A percentile compares a stretch with the other conserved stretches of the same genome.
These are phyloP conservation scores for Ampelocalamus luodianensis DNA, from an alignment of 176 grass and related monocot genomes.

Conservation along the genomic window DNA sequence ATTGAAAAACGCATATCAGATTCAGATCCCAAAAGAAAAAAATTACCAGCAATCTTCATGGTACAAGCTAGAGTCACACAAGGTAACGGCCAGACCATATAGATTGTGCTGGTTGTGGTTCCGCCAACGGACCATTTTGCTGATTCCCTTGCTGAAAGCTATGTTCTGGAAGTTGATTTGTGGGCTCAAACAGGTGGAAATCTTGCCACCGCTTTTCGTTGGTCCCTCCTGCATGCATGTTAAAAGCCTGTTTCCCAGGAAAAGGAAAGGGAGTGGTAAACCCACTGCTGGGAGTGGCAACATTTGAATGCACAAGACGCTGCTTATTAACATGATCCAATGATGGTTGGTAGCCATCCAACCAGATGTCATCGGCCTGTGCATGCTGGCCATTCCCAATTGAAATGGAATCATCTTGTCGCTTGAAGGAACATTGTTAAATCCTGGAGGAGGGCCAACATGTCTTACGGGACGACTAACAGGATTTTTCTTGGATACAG, in stretches of 20 bases:
- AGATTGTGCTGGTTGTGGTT: slow-evolving; percentile 62
- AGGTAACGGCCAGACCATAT: slow-evolving; percentile 68
- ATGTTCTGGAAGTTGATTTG: slow-evolving; percentile 42
- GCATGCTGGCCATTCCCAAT: slow-evolving; percentile 35
- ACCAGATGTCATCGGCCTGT: slow-evolving; percentile 61
- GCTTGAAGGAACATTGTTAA: slow-evolving; percentile 53
- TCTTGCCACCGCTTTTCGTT: slow-evolving; percentile 69
- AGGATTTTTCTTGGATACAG: slow-evolving; percentile 63
- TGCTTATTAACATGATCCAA: slow-evolving; percentile 46
- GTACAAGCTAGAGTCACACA: slow-evolving; percentile 66
- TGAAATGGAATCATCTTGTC: slow-evolving; percentile 55
- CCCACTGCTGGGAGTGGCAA: slow-evolving; percentile 30
- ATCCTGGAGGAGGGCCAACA: slow-evolving; percentile 76
- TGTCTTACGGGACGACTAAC: slow-evolving; percentile 69
- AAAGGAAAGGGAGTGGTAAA: slow-evolving; percentile 57
- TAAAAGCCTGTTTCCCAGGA: slow-evolving; percentile 55
- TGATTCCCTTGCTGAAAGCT: slow-evolving; percentile 54
- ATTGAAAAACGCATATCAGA: neutral
- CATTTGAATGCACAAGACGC: slow-evolving; percentile 36
- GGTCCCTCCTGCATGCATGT: slow-evolving; percentile 21
- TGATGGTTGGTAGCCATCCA: slow-evolving; percentile 54
- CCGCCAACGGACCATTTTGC: slow-evolving; percentile 48
- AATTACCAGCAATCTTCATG: slow-evolving; percentile 61
- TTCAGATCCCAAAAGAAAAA: neutral
- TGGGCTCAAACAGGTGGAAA: slow-evolving; percentile 75